A percentile compares a stretch with the other conserved stretches of the same genome.
These are phyloP conservation scores for Malus hybrid DNA, from an alignment of 331 rosid genomes.

Conservation along the genomic window DNA sequence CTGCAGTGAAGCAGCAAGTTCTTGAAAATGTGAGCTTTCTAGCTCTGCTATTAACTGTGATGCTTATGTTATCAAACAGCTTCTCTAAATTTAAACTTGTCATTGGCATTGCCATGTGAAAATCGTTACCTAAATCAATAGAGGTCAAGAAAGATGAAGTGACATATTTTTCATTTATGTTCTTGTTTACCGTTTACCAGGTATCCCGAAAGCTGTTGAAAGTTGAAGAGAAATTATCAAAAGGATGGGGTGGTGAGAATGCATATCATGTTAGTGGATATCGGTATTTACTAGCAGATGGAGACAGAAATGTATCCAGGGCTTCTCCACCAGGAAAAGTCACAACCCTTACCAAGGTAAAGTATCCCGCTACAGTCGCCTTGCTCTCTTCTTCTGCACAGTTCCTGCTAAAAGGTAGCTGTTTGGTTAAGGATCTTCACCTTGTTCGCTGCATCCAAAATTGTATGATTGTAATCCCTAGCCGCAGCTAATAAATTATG, in stretches of 20 bases:
- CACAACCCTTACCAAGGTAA: slow-evolving; percentile 81
- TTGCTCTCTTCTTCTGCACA: background rate
- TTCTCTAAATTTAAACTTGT: background rate
- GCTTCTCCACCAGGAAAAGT: slow-evolving; percentile 95
- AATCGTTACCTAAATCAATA: background rate
- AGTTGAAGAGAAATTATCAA: slow-evolving; percentile 91
- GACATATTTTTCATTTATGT: too few species aligned
- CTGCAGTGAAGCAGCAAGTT: slow-evolving; percentile 61
- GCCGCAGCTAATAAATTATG: background rate
- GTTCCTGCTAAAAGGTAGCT: background rate
- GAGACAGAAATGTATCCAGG: slow-evolving; percentile 81
- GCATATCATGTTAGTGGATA: slow-evolving; percentile 90
- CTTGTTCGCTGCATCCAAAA: background rate
- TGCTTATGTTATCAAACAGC: slow-evolving; percentile 9
- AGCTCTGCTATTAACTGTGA: background rate
- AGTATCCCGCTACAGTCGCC: slow-evolving; percentile 4
- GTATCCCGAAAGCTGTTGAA: slow-evolving; percentile 68
- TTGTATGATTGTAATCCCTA: background rate
- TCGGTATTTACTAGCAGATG: slow-evolving; percentile 83
- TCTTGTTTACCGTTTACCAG: slow-evolving; percentile 29
- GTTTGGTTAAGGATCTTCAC: background rate
- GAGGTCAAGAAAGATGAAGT: too few species aligned
- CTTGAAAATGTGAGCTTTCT: slow-evolving; percentile 74
- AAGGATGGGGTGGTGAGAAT: slow-evolving; percentile 99
- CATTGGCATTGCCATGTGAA: background rate